Evolutionary conservation across 352 stramenopile species (phyloP), one percentile per base, ranked within the genome.

Genomic region (Pseudoperonospora humuli): DNA sequence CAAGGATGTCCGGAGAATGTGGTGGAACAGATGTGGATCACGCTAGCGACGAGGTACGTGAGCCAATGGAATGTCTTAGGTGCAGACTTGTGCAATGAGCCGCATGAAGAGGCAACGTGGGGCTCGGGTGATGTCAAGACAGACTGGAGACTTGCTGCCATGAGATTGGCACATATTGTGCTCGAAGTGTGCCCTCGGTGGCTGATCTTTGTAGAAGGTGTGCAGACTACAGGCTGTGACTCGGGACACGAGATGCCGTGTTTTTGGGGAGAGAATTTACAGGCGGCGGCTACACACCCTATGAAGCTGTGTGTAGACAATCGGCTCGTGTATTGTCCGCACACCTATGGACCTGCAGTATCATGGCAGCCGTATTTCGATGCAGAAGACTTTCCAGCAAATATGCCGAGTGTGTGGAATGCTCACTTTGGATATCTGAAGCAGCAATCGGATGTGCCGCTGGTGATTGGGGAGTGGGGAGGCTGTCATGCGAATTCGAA

Each of bases 381-480:
- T 40, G 42, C 54, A 3, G n/a, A 43, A 6, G 23, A 57, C 23
- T 79, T 70, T 34, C 65, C 59, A 18, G 27, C 23, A 5, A 83
- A 86, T 52, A 54, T 86, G 52, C 58, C 64, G 29, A 15, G 21
- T 14, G 64, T 86, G 34, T 86, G 74, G 74, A 57, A 84, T 29
- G 24, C 39, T 1, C 70, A 83, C 31, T 80, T 86, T 54, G 74
- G 74, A 3, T 75, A 61, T 42, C 10, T 81, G 0, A 60, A 57
- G 19, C 25, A 57, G 20, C 34, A 57, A 23, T 45, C 57, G 15
- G 51, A 61, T 3, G 54, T 59, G 3, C 51, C 73, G 17, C 10
- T 86, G 5, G 67, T 86, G 1, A 54, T 84, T 15, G 75, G 75
- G 2, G 75, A 84, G 50, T 86, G 69, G 68, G 75, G 75, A 21